Evolutionary conservation across 768 basidiomycete genomes (phyloP).

Genomic region (Auricularia sp.): DNA sequence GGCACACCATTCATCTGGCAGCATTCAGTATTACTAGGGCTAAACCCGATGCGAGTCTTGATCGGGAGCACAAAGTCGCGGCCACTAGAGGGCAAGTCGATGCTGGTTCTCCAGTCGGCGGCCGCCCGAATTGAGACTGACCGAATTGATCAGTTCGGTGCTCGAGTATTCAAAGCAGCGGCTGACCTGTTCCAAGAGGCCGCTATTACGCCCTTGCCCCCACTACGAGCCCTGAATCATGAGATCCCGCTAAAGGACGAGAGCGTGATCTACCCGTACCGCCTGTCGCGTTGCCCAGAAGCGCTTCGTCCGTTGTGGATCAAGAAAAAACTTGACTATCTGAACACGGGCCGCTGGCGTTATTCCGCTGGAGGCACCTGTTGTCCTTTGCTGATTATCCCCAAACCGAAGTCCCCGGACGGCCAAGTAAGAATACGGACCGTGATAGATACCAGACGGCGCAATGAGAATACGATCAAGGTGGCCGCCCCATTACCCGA

Average conservation of each 20-base stretch:
- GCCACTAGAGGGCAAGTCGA: background rate
- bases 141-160: slow-evolving; percentile 3
- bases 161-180: slow-evolving; percentile 5
- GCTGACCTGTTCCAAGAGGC: slow-evolving; percentile 6
- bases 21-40: background rate
- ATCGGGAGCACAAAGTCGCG: too few relatives aligned
- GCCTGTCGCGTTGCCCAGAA: slow-evolving; percentile 7
- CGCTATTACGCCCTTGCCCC: slow-evolving; percentile 4
- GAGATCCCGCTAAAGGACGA: slow-evolving; percentile 10
- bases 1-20: slow-evolving; percentile 2
- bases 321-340: too few relatives aligned
- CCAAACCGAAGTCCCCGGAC: background rate
- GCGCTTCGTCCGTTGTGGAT: slow-evolving; percentile 3
- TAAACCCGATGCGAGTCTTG: too few relatives aligned
- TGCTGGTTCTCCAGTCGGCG: background rate
- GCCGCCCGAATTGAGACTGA: background rate
- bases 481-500: slow-evolving; percentile 5
- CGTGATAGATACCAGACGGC: slow-evolving; percentile 2
- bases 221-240: slow-evolving; percentile 8
- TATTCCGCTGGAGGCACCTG: too few relatives aligned
- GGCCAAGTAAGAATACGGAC: background rate
- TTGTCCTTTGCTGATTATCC: slow-evolving; percentile 2
- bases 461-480: slow-evolving; percentile 7
- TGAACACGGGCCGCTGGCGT: too few relatives aligned
- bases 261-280: slow-evolving; percentile 1